A percentile compares a stretch with the other conserved stretches of the same genome.
These are phyloP conservation scores for Lasiodiplodia theobromae DNA, from an alignment of 2,329 filamentous ascomycete species.

Conservation along the genomic window DNA sequence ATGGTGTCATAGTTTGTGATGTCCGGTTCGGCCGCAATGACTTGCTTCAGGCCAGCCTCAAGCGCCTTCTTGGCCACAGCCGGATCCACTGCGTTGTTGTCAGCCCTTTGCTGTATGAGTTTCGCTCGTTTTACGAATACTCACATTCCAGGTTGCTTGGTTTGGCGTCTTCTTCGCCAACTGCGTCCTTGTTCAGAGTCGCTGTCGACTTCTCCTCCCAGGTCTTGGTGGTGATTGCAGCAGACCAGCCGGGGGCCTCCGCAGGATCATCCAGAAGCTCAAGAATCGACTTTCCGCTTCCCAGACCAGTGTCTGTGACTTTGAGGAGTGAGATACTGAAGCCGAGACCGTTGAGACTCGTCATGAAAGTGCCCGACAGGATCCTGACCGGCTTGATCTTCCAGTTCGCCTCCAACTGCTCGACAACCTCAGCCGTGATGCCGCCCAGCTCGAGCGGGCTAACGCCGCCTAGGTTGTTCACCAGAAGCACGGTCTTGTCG, in stretches of 20 bases:
- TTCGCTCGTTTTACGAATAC: slow-evolving; percentile 33
- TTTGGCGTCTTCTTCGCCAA: slow-evolving; percentile 52
- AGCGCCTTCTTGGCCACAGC: slow-evolving; percentile 59
- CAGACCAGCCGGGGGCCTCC: slow-evolving; percentile 72
- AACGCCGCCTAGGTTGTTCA: slow-evolving; percentile 80
- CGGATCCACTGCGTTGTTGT: slow-evolving; percentile 56
- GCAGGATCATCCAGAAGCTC: slow-evolving; percentile 72
- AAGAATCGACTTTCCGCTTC: slow-evolving; percentile 67
- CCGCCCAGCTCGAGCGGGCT: slow-evolving; percentile 75
- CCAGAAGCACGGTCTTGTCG: slow-evolving; percentile 70
- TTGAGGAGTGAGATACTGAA: slow-evolving; percentile 74
- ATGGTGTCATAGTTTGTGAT: slow-evolving; percentile 77
- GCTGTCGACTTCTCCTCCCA: slow-evolving; percentile 61
- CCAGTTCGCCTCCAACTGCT: slow-evolving; percentile 65
- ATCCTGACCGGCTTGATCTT: slow-evolving; percentile 68
- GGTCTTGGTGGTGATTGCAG: slow-evolving; percentile 64
- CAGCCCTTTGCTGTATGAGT: neutral
- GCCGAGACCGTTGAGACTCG: slow-evolving; percentile 73
- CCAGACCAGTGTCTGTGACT: slow-evolving; percentile 66
- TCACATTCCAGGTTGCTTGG: slow-evolving; percentile 62
- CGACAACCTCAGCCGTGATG: slow-evolving; percentile 71
- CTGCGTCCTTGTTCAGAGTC: slow-evolving; percentile 51
- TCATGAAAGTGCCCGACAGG: slow-evolving; percentile 73
- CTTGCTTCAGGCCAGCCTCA: slow-evolving; percentile 62
- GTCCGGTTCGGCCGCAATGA: slow-evolving; percentile 70